These are phyloP conservation scores for Plenodomus lindquistii DNA, from an alignment of 2,329 filamentous ascomycete genomes.

Conservation along the genomic window DNA sequence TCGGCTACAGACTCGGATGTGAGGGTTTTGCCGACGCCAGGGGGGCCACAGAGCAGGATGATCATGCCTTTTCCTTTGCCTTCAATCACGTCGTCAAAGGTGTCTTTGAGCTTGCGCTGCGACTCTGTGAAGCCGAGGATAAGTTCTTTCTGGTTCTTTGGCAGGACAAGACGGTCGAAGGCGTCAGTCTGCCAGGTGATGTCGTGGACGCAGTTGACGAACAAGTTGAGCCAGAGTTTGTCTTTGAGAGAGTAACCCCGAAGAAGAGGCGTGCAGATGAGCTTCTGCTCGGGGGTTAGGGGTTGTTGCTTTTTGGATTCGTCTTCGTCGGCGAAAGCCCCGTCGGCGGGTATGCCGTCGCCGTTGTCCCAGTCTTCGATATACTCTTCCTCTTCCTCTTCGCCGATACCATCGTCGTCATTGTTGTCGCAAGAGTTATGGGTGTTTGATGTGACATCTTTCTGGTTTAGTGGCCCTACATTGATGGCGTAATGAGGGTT, in stretches of 20 bases:
- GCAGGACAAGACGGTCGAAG: slow-evolving; percentile 48
- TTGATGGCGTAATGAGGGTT: slow-evolving; percentile 49
- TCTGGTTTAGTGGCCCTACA: slow-evolving; percentile 42
- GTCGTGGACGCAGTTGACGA: slow-evolving; percentile 48
- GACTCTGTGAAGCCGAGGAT: slow-evolving; percentile 70
- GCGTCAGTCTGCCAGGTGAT: slow-evolving; percentile 51
- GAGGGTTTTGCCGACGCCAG: slow-evolving; percentile 33
- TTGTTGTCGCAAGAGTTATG: not conserved
- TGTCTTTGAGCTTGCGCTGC: slow-evolving; percentile 56
- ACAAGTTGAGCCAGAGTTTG: slow-evolving; percentile 33
- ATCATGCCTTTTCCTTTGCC: slow-evolving; percentile 44
- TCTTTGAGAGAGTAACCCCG: slow-evolving; percentile 29
- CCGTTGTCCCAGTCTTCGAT: slow-evolving; percentile 7
- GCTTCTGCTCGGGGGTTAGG: slow-evolving; percentile 31
- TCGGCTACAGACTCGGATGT: slow-evolving; percentile 26
- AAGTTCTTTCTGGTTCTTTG: slow-evolving; percentile 27
- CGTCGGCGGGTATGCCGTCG: slow-evolving; percentile 18
- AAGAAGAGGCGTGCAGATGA: slow-evolving; percentile 52
- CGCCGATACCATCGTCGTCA: slow-evolving; percentile 10
- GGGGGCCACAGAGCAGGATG: slow-evolving; percentile 29
- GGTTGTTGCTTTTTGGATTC: slow-evolving; percentile 14
- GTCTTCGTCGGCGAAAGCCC: slow-evolving; percentile 20
- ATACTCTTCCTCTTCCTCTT: slow-evolving; percentile 22
- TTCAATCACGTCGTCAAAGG: slow-evolving; percentile 52
- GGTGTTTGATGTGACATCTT: slow-evolving; percentile 13